These are phyloP conservation scores for Mantamonas sphyraenae DNA, from an alignment of 78 protist genomes.

Conservation along the genomic window DNA sequence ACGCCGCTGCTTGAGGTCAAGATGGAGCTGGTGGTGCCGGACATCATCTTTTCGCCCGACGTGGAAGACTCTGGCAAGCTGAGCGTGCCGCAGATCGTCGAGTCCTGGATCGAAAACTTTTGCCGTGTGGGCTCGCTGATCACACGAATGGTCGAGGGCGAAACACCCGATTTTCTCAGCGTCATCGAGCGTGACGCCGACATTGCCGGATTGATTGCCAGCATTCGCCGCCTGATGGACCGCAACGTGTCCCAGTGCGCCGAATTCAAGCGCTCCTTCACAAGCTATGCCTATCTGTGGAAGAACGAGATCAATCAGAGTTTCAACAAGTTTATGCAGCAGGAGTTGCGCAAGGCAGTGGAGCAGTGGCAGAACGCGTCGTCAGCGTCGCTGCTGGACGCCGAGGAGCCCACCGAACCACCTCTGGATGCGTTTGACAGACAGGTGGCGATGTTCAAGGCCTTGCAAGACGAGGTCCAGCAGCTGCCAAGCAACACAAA, in stretches of 20 bases:
- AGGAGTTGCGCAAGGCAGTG: too few species aligned
- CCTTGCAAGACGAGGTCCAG: not conserved
- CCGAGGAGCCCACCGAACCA: slow-evolving; percentile 7
- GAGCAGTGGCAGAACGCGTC: not conserved
- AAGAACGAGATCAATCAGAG: not conserved
- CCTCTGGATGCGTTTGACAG: slow-evolving; percentile 20
- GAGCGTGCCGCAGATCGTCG: not conserved
- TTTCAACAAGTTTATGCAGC: not conserved
- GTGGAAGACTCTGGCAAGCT: not conserved
- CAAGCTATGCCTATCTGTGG: slow-evolving; percentile 6
- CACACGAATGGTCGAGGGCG: slow-evolving; percentile 7
- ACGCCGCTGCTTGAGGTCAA: slow-evolving; percentile 39
- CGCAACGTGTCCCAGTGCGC: not conserved
- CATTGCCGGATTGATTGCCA: not conserved
- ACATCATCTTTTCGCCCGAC: not conserved
- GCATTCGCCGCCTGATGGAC: not conserved
- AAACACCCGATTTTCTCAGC: slow-evolving; percentile 16
- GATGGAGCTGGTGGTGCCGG: slow-evolving; percentile 8
- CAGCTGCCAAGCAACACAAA: not conserved
- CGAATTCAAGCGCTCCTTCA: not conserved
- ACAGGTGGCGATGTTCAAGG: slow-evolving; percentile 7
- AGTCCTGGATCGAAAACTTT: not conserved
- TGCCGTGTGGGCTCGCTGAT: slow-evolving; percentile 1
- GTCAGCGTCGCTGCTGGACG: too few species aligned
- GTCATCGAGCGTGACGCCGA: not conserved